phyloP scores from a whole-genome alignment of 306 rosid genomes.

The Ormosia emarginata region DNA sequence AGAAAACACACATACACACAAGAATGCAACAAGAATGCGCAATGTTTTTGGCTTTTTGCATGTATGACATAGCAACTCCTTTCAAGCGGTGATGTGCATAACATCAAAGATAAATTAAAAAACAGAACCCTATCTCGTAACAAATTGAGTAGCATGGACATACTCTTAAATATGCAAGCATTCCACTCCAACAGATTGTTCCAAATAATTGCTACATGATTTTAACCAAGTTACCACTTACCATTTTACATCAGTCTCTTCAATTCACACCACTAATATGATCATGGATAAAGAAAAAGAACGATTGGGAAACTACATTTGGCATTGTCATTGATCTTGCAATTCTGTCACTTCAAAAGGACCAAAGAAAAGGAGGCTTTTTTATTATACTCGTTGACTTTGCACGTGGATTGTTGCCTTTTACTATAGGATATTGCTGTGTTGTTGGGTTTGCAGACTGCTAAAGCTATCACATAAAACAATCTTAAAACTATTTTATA shows the following conservation, averaged over 20 bases:
- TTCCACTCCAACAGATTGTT: background rate
- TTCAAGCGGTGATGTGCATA: background rate
- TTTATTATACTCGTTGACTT: constrained; percentile 47
- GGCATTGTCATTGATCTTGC: constrained; percentile 2
- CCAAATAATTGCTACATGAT: background rate
- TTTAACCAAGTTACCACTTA: background rate
- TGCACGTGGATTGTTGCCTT: constrained; percentile 30
- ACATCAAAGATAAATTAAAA: background rate
- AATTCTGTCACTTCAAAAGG: constrained; percentile 33
- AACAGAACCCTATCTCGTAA: background rate
- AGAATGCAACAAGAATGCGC: background rate
- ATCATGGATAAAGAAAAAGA: constrained; percentile 17
- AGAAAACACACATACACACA: background rate
- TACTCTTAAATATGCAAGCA: background rate
- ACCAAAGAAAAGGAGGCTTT: constrained; percentile 28
- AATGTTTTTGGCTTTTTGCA: background rate
- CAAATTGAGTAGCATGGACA: background rate
- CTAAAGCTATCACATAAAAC: constrained; percentile 3
- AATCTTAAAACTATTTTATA: constrained; percentile 19
- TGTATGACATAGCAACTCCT: background rate
- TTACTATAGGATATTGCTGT: background rate
- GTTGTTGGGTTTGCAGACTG: constrained; percentile 29
- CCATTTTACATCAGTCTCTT: constrained; percentile 1
- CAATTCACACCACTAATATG: constrained; percentile 5
- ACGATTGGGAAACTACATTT: constrained; percentile 2